Evolutionary conservation across 1,284 basidiomycete genomes (phyloP).

Genomic region (Moesziomyces parantarcticus): DNA sequence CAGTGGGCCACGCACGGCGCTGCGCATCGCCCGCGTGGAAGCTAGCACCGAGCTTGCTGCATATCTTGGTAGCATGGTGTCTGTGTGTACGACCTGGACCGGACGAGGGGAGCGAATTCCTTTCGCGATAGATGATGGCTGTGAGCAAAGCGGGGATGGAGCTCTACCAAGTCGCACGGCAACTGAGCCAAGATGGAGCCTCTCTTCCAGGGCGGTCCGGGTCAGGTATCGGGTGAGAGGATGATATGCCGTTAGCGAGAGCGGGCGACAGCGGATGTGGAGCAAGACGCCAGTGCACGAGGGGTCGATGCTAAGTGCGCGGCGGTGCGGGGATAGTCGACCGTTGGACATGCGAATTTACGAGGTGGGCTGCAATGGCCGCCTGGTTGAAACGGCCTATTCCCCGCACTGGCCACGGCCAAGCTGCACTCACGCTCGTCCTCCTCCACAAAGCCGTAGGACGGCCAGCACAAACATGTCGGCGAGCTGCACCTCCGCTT

Average conservation of each 20-base stretch:
- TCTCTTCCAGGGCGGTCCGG: not conserved
- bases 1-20: not conserved
- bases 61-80: slow-evolving; percentile 12
- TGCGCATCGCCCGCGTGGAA: not conserved
- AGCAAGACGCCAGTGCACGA: not conserved
- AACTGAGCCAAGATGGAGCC: not conserved
- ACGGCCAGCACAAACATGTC: no score
- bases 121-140: no score
- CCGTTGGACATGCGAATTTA: slow-evolving; percentile 21
- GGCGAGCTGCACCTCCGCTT: no score
- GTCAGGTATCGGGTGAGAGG: not conserved
- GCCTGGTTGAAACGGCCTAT: not conserved
- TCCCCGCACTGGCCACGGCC: slow-evolving; percentile 8
- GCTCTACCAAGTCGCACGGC: no score
- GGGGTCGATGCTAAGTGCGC: not conserved
- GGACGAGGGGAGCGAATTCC: no score
- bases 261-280: not conserved
- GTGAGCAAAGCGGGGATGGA: no score
- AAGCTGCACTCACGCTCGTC: no score
- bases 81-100: no score
- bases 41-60: slow-evolving; percentile 1
- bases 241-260: no score
- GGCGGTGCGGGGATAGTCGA: slow-evolving; percentile 16
- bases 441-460: no score
- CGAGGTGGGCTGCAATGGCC: slow-evolving; percentile 2